Base-by-base conservation (phyloP, 2,329 filamentous ascomycete genomes). In the Gnomoniopsis sp. region DNA sequence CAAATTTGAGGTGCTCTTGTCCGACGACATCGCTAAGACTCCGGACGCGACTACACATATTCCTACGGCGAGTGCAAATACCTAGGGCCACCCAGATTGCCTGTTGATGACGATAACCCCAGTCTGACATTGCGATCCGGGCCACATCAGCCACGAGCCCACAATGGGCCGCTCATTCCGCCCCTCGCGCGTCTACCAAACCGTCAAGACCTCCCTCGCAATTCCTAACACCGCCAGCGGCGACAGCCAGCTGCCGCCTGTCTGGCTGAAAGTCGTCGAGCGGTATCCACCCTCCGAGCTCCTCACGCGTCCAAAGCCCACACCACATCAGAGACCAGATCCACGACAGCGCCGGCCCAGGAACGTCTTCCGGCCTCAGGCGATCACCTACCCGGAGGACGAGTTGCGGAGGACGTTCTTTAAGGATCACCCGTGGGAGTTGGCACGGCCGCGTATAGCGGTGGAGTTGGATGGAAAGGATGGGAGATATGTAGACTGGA, bases 341-440 rank as follows among this genome's bases (percentile, higher is more conserved):
- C 70, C 71, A n/a, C 84, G 80, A 67, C 74, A 76, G 53, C 79
- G 80, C 71, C 89, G 88, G 72, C 81, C 88, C 33, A 91, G 86
- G 74, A 85, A 87, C 66, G 77, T 96, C 67, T 98, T 93, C 79
- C 85, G 87, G 66, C 95, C 95, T 1, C 84, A 92, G 64, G 76
- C 79, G 59, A 87, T 99, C 63, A 77, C 77, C 55, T 97, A 95
- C 71, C 85, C 89, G 61, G 95, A 99, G 73, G 95, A 99, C 74
- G 75, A 77, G 61, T 79, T 99, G 68, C 88, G 95, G 63, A 80
- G 76, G 65, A 85, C 87, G 30, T 99, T 98, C 77, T 99, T 90
- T 78, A 86, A 82, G 69, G 93, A 99, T 73, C 95, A 99, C 72
- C 95, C 95, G 6, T 99, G 95, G 95, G 95, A 99, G 75, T 78